Evolutionary conservation across 2,329 filamentous ascomycete genomes (phyloP).

Genomic region (Annulohypoxylon truncatum): DNA sequence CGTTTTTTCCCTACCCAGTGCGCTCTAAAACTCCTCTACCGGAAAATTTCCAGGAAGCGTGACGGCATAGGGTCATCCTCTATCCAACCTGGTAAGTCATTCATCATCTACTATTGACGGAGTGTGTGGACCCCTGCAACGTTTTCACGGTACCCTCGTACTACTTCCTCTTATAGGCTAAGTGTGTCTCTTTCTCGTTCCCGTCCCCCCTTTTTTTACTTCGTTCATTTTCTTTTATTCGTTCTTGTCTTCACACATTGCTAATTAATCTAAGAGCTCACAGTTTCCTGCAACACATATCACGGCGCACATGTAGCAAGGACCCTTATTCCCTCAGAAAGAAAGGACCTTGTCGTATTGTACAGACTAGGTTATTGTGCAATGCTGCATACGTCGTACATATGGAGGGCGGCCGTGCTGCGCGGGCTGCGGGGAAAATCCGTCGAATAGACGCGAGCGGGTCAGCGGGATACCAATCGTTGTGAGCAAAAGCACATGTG

Average conservation of each 20-base stretch:
- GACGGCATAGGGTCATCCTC: conserved; percentile 42
- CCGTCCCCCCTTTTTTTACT: background rate
- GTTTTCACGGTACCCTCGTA: conserved; percentile 29
- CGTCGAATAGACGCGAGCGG: conserved; percentile 35
- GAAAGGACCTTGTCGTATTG: background rate
- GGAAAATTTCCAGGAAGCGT: conserved; percentile 36
- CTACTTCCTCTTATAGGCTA: conserved; percentile 40
- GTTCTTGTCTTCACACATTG: background rate
- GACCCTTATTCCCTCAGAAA: conserved; percentile 20
- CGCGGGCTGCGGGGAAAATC: conserved; percentile 40
- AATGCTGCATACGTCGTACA: conserved; percentile 34
- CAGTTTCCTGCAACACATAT: conserved; percentile 11
- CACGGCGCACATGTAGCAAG: conserved; percentile 5
- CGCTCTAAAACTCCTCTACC: conserved; percentile 7
- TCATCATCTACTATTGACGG: conserved; percentile 38
- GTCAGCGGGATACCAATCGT: conserved; percentile 31
- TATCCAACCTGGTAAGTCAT: conserved; percentile 42
- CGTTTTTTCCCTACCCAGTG: background rate
- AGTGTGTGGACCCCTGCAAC: conserved; percentile 34
- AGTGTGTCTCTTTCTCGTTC: conserved; percentile 14
- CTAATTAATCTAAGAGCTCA: conserved; percentile 18
- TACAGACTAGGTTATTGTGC: conserved; percentile 23
- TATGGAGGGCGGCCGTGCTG: conserved; percentile 30
- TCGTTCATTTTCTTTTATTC: conserved; percentile 3
- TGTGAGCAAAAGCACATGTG: conserved; percentile 23